Evolutionary conservation across 208 protist genomes (phyloP), one percentile per base, ranked within the genome.

Genomic region (Angomonas deanei): DNA sequence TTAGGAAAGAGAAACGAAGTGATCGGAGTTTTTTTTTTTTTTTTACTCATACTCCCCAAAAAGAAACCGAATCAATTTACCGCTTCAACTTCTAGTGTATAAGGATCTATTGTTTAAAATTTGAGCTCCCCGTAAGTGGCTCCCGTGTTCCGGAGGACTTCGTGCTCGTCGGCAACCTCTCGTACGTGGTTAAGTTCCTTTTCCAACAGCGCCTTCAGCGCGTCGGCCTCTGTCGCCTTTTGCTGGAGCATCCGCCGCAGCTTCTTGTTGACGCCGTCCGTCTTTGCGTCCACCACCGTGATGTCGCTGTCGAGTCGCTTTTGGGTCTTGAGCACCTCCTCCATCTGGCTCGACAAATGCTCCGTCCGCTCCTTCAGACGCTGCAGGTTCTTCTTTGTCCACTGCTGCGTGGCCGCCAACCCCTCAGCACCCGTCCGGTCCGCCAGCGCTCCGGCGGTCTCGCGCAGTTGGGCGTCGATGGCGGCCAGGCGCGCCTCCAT

Each of bases 291-390:
- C 6, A 86, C 61, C 34, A 36, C 47, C 28, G 80, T 58, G 47
- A 94, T 26, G 24, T 72, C 63, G 4, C 66, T 46, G 23, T 66
- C 31, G 17, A 86, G 42, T 33, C 76, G 68, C 27, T 60, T 50
- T 56, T 86, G 80, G 3, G 54, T 61, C 8, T 74, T 70, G 28
- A 62, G 58, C n/a, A 89, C 39, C 36, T 68, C 73, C 5, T 48
- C 63, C 3, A 84, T 33, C 30, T 75, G 74, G 6, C 60, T 55
- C 8, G 66, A 57, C 39, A 86, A 49, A 34, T 57, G 54, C 50
- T 90, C 80, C 3, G 91, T 69, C 24, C 85, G 84, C 70, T 94
- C 70, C 55, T 89, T 91, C 32, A 94, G 77, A 17, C 82, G 82
- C 65, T 88, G 74, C 65, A 94, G 66, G 68, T 91, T 94, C 53